Evolutionary conservation across 2,329 filamentous ascomycete species (phyloP), one percentile per base, ranked within the genome.

Genomic region (Monosporascus sp.): DNA sequence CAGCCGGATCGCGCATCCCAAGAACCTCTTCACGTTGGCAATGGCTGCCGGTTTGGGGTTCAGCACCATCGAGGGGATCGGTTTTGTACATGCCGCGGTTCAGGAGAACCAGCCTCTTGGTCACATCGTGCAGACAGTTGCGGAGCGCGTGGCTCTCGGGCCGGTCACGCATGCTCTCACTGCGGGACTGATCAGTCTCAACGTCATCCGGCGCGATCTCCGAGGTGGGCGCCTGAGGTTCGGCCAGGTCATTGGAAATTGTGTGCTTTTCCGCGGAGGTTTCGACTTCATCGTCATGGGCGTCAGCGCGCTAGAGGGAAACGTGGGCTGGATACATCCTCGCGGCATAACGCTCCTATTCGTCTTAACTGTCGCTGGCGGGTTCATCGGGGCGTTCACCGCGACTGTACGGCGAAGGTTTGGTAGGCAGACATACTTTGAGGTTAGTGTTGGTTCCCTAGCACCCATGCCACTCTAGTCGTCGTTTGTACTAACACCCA

Each of bases 251-350:
- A 22, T 62, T 37, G 46, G 50, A 14, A 44, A 54, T 14, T 43
- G 58, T n/a, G 51, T 56, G 8, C 17, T 63, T 9, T 52, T 62
- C 35, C 60, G 62, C 37, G 60, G 60, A 8, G 37, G 31, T 7
- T 57, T 27, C 37, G 54, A 62, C 36, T 54, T 62, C 37, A 47
- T 49, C 25, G 46, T 60, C 15, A 57, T 62, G n/a, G 43, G 43
- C 31, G 43, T 52, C 7, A 61, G 59, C 45, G 57, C 60, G n/a
- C 48, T 55, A 9, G 51, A 61, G 17, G 60, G 59, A 6, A 61
- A 62, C 27, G 54, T 62, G 14, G 60, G 60, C 18, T 62, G 60
- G 59, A 41, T 60, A 4, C 60, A 61, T 51, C 60, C 60, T 5
- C 38, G 45, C 9, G 51, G 53, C 22, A 51, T 46, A 15, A 43